Conservation (phyloP, 2,329 filamentous ascomycete genomes). For the Cryphonectria nitschkei region DNA sequence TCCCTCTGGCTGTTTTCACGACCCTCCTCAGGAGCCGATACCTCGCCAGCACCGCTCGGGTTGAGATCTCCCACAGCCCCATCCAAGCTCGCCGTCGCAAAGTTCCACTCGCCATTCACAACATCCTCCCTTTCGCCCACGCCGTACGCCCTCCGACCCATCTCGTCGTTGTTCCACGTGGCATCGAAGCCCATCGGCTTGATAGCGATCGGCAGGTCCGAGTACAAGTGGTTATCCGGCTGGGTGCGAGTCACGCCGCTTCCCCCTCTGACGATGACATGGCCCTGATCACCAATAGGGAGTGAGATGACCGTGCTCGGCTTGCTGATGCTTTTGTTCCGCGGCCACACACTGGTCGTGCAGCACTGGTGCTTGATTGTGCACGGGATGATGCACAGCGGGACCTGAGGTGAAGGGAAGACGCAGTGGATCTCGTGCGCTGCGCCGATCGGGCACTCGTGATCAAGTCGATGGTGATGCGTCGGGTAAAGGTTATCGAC, state of each 20-base stretch:
- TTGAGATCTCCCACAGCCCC: not conserved
- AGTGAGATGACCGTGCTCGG: conserved; percentile 2
- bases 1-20: not conserved
- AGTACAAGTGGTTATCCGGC: conserved; percentile 4
- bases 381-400: conserved; percentile 21
- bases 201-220: conserved; percentile 18
- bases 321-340: conserved; percentile 15
- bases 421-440: conserved; percentile 26
- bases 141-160: not conserved
- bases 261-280: conserved; percentile 11
- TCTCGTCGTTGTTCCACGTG: conserved; percentile 16
- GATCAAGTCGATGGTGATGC: conserved; percentile 23
- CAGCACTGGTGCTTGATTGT: conserved; percentile 24
- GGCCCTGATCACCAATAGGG: not conserved
- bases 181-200: conserved; percentile 14
- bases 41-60: no score
- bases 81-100: not conserved
- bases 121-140: not conserved
- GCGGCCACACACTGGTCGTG: conserved; percentile 17
- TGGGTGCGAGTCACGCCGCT: not conserved
- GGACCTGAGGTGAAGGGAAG: conserved; percentile 15
- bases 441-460: conserved; percentile 19
- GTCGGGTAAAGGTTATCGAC: conserved; percentile 16
- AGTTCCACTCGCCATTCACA: not conserved
- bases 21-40: not conserved